These are phyloP conservation scores for Trichosporon sp. DNA, from an alignment of 1,284 basidiomycete species.

Conservation along the genomic window DNA sequence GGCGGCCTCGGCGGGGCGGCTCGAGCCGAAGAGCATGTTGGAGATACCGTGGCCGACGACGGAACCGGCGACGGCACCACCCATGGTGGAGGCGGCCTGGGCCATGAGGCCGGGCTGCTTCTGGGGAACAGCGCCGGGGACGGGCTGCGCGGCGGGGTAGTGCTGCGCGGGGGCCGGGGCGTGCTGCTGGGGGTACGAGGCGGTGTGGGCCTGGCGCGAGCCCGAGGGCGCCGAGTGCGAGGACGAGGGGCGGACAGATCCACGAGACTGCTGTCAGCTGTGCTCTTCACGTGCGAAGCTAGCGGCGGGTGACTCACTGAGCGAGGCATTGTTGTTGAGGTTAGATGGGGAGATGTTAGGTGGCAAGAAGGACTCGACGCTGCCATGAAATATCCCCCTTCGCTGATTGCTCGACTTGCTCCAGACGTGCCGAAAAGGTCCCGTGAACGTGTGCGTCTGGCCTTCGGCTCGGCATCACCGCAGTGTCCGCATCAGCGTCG, in stretches of 20 bases:
- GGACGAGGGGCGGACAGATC: constrained; percentile 42
- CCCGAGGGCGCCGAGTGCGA: constrained; percentile 27
- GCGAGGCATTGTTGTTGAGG: constrained; percentile 30
- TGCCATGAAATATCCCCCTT: constrained; percentile 6
- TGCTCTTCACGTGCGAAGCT: not conserved
- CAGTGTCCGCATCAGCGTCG: not conserved
- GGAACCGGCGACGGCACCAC: constrained; percentile 54
- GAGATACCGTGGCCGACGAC: constrained; percentile 57
- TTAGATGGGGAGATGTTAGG: constrained; percentile 7
- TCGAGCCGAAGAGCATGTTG: constrained; percentile 56
- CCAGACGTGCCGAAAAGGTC: not conserved
- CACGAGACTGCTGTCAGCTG: constrained; percentile 29
- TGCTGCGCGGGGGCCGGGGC: constrained; percentile 10
- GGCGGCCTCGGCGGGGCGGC: constrained; percentile 33
- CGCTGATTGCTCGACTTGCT: not conserved
- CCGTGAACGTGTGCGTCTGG: not conserved
- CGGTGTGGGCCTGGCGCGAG: constrained; percentile 33
- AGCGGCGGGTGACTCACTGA: constrained; percentile 22
- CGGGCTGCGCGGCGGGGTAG: constrained; percentile 24
- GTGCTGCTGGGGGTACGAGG: constrained; percentile 32
- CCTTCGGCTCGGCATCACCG: not conserved
- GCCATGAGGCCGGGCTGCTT: constrained; percentile 44
- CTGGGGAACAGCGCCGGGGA: constrained; percentile 18
- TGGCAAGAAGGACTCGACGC: constrained; percentile 12
- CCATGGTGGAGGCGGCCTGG: constrained; percentile 56